A percentile compares a stretch with the other conserved stretches of the same genome.
phyloP scores from a whole-genome alignment of 371 early-diverging fungal genomes.

The Mucor lusitanicus region DNA sequence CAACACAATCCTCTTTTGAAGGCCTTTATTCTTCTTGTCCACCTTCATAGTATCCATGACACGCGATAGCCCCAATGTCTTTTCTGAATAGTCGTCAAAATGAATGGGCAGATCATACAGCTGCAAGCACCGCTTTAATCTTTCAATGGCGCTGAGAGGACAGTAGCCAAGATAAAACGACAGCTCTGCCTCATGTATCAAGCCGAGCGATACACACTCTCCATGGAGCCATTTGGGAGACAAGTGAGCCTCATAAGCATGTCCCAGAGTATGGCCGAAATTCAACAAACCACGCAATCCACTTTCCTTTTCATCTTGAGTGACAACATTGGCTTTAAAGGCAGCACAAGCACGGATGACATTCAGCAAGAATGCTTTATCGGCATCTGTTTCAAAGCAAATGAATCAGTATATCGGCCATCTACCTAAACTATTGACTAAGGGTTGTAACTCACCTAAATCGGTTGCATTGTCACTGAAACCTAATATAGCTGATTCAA shows the following conservation, averaged over 20 bases:
- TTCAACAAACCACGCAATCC: conserved; percentile 92
- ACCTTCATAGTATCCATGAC: conserved; percentile 86
- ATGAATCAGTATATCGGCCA: conserved; percentile 21
- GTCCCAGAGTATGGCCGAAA: conserved; percentile 95
- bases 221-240: conserved; percentile 91
- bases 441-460: background rate
- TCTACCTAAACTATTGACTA: background rate
- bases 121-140: conserved; percentile 77
- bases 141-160: conserved; percentile 70
- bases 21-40: conserved; percentile 92
- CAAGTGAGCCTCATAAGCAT: conserved; percentile 89
- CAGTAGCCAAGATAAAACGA: conserved; percentile 78
- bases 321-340: conserved; percentile 92
- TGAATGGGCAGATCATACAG: conserved; percentile 80
- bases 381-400: background rate
- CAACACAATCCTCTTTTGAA: conserved; percentile 83
- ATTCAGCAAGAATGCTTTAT: conserved; percentile 32
- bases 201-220: conserved; percentile 93
- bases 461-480: background rate
- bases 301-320: conserved; percentile 88
- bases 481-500: conserved; percentile 57
- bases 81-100: conserved; percentile 59
- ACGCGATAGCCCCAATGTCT: conserved; percentile 56
- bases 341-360: conserved; percentile 83
- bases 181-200: conserved; percentile 89